These are phyloP conservation scores for Massarina eburnea DNA, from an alignment of 2,329 filamentous ascomycete genomes.

Conservation along the genomic window DNA sequence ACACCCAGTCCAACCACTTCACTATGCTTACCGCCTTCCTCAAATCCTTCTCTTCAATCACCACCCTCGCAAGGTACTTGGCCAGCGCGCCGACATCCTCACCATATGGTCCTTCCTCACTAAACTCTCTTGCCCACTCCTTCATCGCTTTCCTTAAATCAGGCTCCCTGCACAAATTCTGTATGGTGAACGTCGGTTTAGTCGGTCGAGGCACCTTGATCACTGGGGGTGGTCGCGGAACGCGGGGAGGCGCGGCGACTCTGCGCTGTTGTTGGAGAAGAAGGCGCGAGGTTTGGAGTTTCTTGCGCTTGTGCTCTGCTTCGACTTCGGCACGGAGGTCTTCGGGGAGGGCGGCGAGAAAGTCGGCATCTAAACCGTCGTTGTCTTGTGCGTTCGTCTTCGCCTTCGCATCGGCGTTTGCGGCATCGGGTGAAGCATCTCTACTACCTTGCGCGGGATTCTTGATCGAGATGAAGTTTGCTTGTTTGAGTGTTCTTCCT, in stretches of 20 bases:
- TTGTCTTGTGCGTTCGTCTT: conserved; percentile 15
- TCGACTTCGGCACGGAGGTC: conserved; percentile 69
- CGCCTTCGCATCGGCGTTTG: conserved; percentile 28
- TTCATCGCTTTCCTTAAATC: conserved; percentile 75
- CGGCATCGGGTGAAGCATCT: conserved; percentile 18
- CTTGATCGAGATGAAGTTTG: conserved; percentile 64
- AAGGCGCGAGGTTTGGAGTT: conserved; percentile 30
- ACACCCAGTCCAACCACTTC: conserved; percentile 60
- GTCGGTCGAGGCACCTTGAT: conserved; percentile 53
- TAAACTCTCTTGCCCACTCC: conserved; percentile 75
- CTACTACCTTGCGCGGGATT: conserved; percentile 22
- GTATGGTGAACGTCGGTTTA: conserved; percentile 64
- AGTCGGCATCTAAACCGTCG: conserved; percentile 54
- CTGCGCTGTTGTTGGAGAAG: conserved; percentile 20
- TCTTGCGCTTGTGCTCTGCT: conserved; percentile 62
- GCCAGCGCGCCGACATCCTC: conserved; percentile 76
- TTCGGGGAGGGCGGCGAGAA: conserved; percentile 80
- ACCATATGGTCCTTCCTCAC: conserved; percentile 71
- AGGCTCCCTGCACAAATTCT: conserved; percentile 54
- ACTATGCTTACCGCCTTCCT: conserved; percentile 71
- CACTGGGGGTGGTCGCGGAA: conserved; percentile 19
- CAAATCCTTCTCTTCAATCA: conserved; percentile 75
- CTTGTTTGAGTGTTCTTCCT: conserved; percentile 63
- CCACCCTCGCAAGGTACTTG: conserved; percentile 71
- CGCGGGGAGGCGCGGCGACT: conserved; percentile 39